Evolutionary conservation across 1,284 basidiomycete genomes (phyloP).

Genomic region (Ceratobasidium sp.): DNA sequence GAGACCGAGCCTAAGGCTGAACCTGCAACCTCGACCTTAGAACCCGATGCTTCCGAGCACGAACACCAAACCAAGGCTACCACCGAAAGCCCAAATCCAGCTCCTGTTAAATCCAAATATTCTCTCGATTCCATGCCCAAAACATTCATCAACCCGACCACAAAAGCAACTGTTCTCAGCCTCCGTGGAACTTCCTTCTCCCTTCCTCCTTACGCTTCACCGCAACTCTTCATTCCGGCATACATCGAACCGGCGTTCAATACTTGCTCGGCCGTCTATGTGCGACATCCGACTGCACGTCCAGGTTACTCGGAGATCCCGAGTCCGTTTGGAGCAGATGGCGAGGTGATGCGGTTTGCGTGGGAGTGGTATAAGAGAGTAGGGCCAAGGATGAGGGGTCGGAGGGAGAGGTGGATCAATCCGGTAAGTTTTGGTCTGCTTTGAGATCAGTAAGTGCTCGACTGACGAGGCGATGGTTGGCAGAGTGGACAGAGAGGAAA

Average conservation of each 20-base stretch:
- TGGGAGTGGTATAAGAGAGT: conserved; percentile 93
- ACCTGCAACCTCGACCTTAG: background rate
- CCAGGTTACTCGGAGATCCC: conserved; percentile 94
- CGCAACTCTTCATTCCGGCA: conserved; percentile 94
- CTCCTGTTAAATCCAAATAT: conserved; percentile 46
- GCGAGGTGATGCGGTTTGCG: conserved; percentile 81
- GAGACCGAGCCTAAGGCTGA: too few species aligned
- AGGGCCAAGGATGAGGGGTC: conserved; percentile 75
- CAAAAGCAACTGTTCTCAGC: conserved; percentile 37
- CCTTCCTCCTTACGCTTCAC: conserved; percentile 88
- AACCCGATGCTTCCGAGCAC: conserved; percentile 16
- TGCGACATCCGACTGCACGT: conserved; percentile 95
- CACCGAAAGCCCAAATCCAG: conserved; percentile 48
- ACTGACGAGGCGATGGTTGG: background rate
- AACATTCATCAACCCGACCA: conserved; percentile 28
- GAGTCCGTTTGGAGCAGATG: conserved; percentile 93
- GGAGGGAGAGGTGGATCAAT: conserved; percentile 60
- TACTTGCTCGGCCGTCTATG: conserved; percentile 93
- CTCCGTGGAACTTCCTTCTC: conserved; percentile 66
- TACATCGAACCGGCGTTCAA: conserved; percentile 93
- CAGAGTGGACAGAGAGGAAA: conserved; percentile 35
- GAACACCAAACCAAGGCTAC: conserved; percentile 47
- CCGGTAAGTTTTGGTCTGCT: conserved; percentile 26
- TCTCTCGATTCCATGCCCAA: conserved; percentile 16
- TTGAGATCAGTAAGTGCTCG: background rate